Evolutionary conservation across 306 rosid species (phyloP), one percentile per base, ranked within the genome.

Genomic region (Begonia loranthoides): DNA sequence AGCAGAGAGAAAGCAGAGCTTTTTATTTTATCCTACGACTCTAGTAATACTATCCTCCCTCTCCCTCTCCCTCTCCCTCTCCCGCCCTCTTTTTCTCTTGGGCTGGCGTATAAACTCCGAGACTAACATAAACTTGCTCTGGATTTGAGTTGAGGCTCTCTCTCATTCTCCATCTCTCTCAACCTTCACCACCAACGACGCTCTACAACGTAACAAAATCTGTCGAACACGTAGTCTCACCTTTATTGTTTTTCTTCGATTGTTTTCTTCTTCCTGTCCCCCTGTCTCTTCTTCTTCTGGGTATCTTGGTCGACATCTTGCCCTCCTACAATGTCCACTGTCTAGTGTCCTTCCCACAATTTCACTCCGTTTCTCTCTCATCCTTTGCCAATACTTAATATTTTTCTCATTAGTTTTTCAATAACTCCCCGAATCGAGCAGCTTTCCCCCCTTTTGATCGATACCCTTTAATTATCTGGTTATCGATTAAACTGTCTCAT

Each of bases 311-410:
- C 51, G 60, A 41, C 68, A 66, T 73, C 75, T 63, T 62, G 73
- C 73, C 71, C 72, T 72, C 60, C 76, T 60, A 64, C 76, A 77
- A 62, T 77, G 73, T 71, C 73, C 59, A 52, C 71, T 73, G 63
- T 73, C 73, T 66, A 70, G 74, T 64, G 76, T 77, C 67, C 34
- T 34, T 44, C 13, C 50, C 36, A 44, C 22, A 21, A 45, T 52
- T 12, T 49, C 41, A 1, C 33, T 13, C 40, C 40, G n/a, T 21
- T 40, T 38, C 16, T 61, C 34, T 38, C 17, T 56, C 52, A 39
- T 33, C 45, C 36, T 45, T 38, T 54, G 10, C 36, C 36, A 28
- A 28, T 28, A 28, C 0, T 28, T 28, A 28, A 7, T 28, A 28
- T 28, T 28, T 28, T 28, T 7, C 36, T 28, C 9, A 28, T 28